Conservation (phyloP, 305 asterid species). For the Fraxinus platypoda region DNA sequence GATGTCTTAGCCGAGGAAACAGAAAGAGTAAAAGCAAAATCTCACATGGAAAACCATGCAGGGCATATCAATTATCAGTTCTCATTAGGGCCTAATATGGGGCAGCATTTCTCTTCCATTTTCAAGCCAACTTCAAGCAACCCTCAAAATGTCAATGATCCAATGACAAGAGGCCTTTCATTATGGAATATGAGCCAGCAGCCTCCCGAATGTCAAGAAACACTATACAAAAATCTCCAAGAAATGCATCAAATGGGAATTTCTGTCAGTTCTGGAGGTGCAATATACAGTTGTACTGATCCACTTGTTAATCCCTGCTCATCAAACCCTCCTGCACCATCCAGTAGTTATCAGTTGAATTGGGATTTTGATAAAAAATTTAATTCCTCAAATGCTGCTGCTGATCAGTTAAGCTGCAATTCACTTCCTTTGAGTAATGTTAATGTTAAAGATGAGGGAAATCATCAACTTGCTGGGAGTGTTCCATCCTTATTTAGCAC, state of each 20-base stretch:
- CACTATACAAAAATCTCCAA: conserved; percentile 39
- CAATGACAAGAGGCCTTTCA: conserved; percentile 34
- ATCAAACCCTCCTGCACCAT: conserved; percentile 23
- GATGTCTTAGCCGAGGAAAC: conserved; percentile 92
- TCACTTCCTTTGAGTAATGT: conserved; percentile 28
- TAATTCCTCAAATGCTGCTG: conserved; percentile 23
- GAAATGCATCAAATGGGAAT: conserved; percentile 43
- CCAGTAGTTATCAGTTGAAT: conserved; percentile 32
- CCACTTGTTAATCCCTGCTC: conserved; percentile 27
- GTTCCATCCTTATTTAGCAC: conserved; percentile 61
- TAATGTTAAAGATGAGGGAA: conserved; percentile 23
- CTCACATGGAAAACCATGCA: conserved; percentile 41
- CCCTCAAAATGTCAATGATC: conserved; percentile 23
- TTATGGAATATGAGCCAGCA: conserved; percentile 49
- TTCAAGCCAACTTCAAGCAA: conserved; percentile 42
- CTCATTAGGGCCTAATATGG: conserved; percentile 41
- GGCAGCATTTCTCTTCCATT: conserved; percentile 53
- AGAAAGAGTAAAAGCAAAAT: conserved; percentile 67
- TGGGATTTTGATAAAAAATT: conserved; percentile 60
- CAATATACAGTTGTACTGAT: conserved; percentile 26
- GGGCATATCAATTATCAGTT: conserved; percentile 46
- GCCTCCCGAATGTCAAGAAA: conserved; percentile 28
- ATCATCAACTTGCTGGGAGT: conserved; percentile 10
- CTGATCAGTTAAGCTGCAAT: conserved; percentile 22
- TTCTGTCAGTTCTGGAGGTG: conserved; percentile 28